Evolutionary conservation across 2,329 filamentous ascomycete genomes (phyloP), one percentile per base, ranked within the genome.

Genomic region (Acrodontium crateriforme): DNA sequence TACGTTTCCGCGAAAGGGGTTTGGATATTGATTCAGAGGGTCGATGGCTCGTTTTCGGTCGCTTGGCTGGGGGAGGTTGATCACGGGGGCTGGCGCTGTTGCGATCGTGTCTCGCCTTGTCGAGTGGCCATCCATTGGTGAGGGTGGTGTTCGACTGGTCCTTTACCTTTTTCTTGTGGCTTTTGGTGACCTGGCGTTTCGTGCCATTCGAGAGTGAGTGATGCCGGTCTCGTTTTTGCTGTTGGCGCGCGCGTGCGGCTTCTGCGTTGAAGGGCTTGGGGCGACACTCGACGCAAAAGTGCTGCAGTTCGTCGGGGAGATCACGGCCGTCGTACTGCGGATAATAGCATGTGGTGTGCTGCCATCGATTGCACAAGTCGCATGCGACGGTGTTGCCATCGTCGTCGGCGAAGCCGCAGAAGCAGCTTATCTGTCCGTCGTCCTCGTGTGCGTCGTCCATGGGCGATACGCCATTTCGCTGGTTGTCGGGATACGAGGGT

Each of bases 351-450:
- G 84, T 77, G 46, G 93, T 92, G 58, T 98, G 89, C 59, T 98
- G 89, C 89, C 89, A 98, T 27, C 84, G 89, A 53, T 93, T 81
- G 65, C 89, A 98, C 34, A 68, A 72, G 53, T 95, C 89, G 66
- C 89, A 98, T 57, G 85, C 83, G 37, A 98, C 91, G 35, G 89
- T 98, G 57, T 82, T 87, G 58, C 89, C 89, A 64, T 98, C 89
- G 65, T 98, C 89, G 62, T 92, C 84, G 54, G 74, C 64, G 57
- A 79, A 94, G 54, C 75, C 75, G 61, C 89, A 98, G 46, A 95
- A 92, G 69, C 89, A 98, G 66, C 91, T 93, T 63, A 95, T 94
- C 34, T 82, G 91, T 56, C 91, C 92, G 11, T 78, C 78, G 56
- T 87, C 79, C 58, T 85, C 79, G 38, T 76, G 73, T 21, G 36